A percentile compares a stretch with the other conserved stretches of the same genome.
Conservation (phyloP, 2,329 filamentous ascomycete genomes). For the Cladobotryum mycophilum region DNA sequence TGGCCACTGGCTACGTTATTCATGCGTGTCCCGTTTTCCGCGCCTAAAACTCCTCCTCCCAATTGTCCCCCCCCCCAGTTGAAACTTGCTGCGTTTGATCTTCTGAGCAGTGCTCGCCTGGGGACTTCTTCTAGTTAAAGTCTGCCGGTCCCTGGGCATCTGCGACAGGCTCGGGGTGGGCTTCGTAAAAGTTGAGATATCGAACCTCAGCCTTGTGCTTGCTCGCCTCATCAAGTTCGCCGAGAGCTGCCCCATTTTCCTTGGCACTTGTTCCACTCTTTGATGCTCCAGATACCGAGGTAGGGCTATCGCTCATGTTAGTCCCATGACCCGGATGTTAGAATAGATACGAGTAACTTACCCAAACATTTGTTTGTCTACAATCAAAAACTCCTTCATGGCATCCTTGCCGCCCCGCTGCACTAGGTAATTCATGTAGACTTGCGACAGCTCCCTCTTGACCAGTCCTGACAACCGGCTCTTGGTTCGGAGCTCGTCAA, state of each 20-base stretch:
- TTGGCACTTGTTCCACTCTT: constrained; percentile 26
- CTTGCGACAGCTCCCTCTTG: constrained; percentile 68
- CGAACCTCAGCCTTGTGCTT: constrained; percentile 45
- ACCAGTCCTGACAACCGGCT: constrained; percentile 61
- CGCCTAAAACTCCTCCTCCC: constrained; percentile 6
- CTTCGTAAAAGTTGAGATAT: constrained; percentile 48
- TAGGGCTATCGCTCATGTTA: constrained; percentile 16
- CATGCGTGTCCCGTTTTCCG: constrained; percentile 4
- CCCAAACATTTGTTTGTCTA: constrained; percentile 88
- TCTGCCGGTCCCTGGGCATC: constrained; percentile 44
- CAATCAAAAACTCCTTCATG: constrained; percentile 75
- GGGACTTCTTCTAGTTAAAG: constrained; percentile 38
- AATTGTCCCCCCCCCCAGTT: neutral
- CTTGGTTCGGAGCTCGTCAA: constrained; percentile 67
- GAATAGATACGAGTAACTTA: constrained; percentile 31
- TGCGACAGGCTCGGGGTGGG: constrained; percentile 40
- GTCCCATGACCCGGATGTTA: neutral
- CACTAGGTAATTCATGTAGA: constrained; percentile 79
- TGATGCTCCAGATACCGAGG: constrained; percentile 16
- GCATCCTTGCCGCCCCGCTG: constrained; percentile 75
- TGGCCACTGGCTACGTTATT: neutral
- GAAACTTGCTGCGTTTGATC: neutral
- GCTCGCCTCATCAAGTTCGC: constrained; percentile 46
- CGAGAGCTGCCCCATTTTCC: constrained; percentile 37
- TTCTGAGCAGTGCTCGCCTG: too few relatives aligned